These are phyloP conservation scores for Hygrocybe punicea DNA, from an alignment of 768 basidiomycete genomes.

Conservation along the genomic window DNA sequence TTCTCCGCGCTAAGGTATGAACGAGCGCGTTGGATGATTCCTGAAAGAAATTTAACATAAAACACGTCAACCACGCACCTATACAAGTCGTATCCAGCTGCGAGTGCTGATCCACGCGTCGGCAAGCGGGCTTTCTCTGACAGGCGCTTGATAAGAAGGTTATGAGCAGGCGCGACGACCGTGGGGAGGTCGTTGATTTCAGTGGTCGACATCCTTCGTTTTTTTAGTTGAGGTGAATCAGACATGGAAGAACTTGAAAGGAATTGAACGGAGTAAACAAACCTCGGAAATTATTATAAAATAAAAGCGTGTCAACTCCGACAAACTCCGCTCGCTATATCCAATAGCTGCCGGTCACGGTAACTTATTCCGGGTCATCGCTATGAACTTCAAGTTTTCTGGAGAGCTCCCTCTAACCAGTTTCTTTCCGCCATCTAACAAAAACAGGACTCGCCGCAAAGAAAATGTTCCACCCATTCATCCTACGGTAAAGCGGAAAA, in stretches of 20 bases:
- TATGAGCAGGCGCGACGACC: conserved; percentile 36
- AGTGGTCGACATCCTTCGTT: conserved; percentile 53
- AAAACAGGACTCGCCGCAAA: conserved; percentile 14
- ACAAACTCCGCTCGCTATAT: conserved; percentile 5
- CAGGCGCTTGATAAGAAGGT: conserved; percentile 79
- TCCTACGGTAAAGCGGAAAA: not conserved
- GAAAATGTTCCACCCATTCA: conserved; percentile 5
- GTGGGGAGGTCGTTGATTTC: conserved; percentile 24
- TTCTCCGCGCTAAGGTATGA: conserved; percentile 64
- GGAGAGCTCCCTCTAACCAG: conserved; percentile 23
- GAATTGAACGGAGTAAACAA: not conserved
- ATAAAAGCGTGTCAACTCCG: conserved; percentile 34
- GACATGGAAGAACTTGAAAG: conserved; percentile 20
- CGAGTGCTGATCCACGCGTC: conserved; percentile 77
- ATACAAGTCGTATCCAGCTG: conserved; percentile 96
- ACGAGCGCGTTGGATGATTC: conserved; percentile 3
- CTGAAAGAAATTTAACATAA: not conserved
- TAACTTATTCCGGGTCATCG: not conserved
- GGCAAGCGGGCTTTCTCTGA: conserved; percentile 81
- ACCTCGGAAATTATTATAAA: not conserved
- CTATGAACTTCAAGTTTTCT: conserved; percentile 16
- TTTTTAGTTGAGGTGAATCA: conserved; percentile 47
- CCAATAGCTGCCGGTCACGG: too few species aligned
- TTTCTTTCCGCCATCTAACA: conserved; percentile 18
- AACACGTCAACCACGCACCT: conserved; percentile 58